These are phyloP conservation scores for Eucalyptus victrix DNA, from an alignment of 345 rosid genomes.

Conservation along the genomic window DNA sequence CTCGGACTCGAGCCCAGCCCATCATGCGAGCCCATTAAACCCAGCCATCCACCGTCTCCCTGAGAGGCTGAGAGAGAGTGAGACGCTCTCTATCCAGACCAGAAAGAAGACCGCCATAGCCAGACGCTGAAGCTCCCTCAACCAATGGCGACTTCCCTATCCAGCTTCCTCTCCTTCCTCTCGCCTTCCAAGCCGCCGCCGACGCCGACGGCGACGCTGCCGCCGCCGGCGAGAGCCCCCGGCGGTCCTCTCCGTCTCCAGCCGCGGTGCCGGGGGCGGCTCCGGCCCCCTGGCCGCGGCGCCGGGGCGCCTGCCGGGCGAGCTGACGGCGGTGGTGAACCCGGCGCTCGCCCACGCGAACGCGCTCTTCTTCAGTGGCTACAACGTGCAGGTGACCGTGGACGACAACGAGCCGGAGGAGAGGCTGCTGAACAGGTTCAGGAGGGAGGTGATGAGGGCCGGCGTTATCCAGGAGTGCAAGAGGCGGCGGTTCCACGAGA, in stretches of 20 bases:
- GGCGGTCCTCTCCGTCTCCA: conserved; percentile 1
- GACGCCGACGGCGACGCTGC: conserved; percentile 1
- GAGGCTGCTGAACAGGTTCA: conserved; percentile 3
- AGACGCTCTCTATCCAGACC: not conserved
- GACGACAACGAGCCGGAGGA: conserved; percentile 22
- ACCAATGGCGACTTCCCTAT: conserved; percentile 52
- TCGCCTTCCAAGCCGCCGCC: conserved; percentile 33
- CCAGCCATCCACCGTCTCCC: not conserved
- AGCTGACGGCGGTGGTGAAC: not conserved
- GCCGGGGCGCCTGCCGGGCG: conserved; percentile 1
- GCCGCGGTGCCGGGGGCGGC: not conserved
- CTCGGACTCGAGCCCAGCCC: not conserved
- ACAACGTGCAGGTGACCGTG: conserved; percentile 13
- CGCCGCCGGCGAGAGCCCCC: not conserved
- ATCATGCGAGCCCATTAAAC: not conserved
- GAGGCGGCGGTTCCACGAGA: conserved; percentile 14
- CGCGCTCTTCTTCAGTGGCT: conserved; percentile 4
- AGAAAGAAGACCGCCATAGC: not conserved
- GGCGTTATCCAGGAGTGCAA: conserved; percentile 13
- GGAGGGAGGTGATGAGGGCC: conserved; percentile 22
- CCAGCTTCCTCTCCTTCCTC: conserved; percentile 56
- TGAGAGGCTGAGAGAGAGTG: not conserved
- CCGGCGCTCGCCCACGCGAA: conserved; percentile 18
- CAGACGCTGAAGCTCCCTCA: not conserved
- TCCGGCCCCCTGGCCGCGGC: conserved; percentile 8